Evolutionary conservation across 495 filamentous ascomycete genomes (phyloP).

Genomic region (Articulospora tetracladia): DNA sequence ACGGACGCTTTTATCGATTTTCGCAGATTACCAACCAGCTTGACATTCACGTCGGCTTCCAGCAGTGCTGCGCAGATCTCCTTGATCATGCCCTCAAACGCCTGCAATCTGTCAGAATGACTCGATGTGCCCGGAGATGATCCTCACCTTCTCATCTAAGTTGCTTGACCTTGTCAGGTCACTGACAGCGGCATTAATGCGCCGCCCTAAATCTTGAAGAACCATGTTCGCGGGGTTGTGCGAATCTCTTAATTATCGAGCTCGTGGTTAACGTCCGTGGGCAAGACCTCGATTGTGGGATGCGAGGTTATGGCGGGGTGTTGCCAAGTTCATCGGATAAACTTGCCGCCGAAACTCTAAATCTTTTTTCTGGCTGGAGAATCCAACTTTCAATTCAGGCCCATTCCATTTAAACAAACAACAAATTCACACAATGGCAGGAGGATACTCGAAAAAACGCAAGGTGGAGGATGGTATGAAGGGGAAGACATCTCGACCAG

Average conservation of each 20-base stretch:
- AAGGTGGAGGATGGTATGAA: conserved; percentile 56
- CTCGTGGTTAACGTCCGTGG: not conserved
- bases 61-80: conserved; percentile 92
- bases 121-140: not conserved
- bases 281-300: not conserved
- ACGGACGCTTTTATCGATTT: conserved; percentile 89
- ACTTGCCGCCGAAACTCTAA: conserved; percentile 4
- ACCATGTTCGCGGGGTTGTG: conserved; percentile 62
- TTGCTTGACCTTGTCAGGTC: conserved; percentile 89
- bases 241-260: not conserved
- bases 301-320: conserved; percentile 8
- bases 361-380: conserved; percentile 14
- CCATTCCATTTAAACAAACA: not conserved
- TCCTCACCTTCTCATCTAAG: conserved; percentile 86
- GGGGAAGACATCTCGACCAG: conserved; percentile 48
- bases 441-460: conserved; percentile 49
- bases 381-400: not conserved
- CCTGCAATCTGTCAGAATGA: conserved; percentile 45
- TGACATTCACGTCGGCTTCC: conserved; percentile 93
- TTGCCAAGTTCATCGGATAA: conserved; percentile 1
- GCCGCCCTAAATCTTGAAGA: conserved; percentile 96
- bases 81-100: conserved; percentile 96
- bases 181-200: conserved; percentile 93
- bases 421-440: conserved; percentile 26
- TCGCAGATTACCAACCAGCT: conserved; percentile 86